phyloP scores from a whole-genome alignment of 495 filamentous ascomycete species.

The Wilcoxina mikolae region DNA sequence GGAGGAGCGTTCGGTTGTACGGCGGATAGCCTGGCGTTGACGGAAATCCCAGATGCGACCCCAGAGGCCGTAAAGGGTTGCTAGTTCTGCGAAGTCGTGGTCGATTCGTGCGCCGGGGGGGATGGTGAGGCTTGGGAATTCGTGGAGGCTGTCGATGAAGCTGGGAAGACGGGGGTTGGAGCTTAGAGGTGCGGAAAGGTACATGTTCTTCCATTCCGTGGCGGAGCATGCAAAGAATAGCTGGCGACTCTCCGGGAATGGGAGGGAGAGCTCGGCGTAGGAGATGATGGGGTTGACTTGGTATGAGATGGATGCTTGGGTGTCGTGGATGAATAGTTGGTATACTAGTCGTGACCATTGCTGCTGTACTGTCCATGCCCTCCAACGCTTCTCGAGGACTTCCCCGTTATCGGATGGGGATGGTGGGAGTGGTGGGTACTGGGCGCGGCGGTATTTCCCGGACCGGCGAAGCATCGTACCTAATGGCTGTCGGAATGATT shows the following conservation, averaged over 20 bases:
- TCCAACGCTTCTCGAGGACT: constrained; percentile 44
- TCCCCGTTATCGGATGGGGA: constrained; percentile 10
- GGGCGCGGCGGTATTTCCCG: neutral
- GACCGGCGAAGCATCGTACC: constrained; percentile 33
- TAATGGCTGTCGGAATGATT: constrained; percentile 41
- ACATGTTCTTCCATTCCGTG: constrained; percentile 41
- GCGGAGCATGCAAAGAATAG: constrained; percentile 45
- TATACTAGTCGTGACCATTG: constrained; percentile 43
- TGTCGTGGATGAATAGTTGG: constrained; percentile 43
- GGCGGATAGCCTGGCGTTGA: constrained; percentile 38
- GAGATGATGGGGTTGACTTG: constrained; percentile 44
- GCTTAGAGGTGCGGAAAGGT: constrained; percentile 20
- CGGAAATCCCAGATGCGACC: constrained; percentile 46
- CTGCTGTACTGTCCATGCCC: constrained; percentile 41
- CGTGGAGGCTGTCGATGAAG: constrained; percentile 5
- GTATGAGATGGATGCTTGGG: constrained; percentile 43
- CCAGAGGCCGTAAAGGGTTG: constrained; percentile 44
- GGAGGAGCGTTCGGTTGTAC: constrained; percentile 32
- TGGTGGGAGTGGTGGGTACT: neutral
- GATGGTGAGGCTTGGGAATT: neutral
- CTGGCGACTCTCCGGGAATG: constrained; percentile 39
- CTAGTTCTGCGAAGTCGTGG: constrained; percentile 36
- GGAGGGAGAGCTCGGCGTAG: constrained; percentile 47
- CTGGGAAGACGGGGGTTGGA: neutral
- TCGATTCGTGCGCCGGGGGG: constrained; percentile 31